Evolutionary conservation across 179 eudicot genomes (phyloP).

Genomic region (Vitellaria paradoxa): DNA sequence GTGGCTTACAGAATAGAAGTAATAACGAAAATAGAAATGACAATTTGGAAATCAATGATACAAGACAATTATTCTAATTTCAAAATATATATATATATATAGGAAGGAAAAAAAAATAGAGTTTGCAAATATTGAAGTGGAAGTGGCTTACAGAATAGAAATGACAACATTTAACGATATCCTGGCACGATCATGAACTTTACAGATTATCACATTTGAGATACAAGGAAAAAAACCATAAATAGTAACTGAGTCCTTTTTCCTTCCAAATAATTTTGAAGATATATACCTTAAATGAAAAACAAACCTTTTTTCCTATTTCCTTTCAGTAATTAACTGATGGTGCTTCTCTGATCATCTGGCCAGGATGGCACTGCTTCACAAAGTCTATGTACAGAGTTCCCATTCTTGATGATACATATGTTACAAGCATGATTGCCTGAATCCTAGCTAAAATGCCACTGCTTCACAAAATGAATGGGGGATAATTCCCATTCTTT

Average conservation of each 20-base stretch:
- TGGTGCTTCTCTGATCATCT: background rate
- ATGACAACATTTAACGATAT: background rate
- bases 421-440: no score
- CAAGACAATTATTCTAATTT: no score
- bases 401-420: background rate
- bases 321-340: constrained; percentile 1
- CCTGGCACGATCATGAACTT: background rate
- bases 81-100: no score
- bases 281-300: background rate
- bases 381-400: background rate
- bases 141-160: background rate
- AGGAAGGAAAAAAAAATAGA: no score
- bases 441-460: no score
- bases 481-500: no score
- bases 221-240: background rate
- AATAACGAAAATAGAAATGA: no score
- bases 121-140: no score
- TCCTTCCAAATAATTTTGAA: background rate
- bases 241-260: background rate
- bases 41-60: no score
- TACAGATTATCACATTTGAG: background rate
- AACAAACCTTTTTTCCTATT: background rate
- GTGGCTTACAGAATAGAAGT: background rate
- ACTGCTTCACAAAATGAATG: no score
- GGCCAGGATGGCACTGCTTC: background rate